phyloP scores from a whole-genome alignment of 345 rosid genomes.

The Heritiera littoralis region DNA sequence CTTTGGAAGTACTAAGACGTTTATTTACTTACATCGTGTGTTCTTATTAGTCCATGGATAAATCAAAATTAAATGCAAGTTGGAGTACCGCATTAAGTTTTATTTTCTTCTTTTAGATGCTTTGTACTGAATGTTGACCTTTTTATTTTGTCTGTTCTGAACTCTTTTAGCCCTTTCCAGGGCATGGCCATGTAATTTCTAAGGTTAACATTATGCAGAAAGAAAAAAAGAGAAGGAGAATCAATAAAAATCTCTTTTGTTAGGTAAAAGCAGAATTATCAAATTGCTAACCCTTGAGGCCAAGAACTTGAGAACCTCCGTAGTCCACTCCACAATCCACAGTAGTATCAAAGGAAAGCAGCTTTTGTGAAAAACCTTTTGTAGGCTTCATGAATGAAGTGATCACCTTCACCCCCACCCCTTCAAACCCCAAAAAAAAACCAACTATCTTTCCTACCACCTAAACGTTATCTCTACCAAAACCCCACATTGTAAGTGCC shows the following conservation, averaged over 20 bases:
- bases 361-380: conserved; percentile 12
- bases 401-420: conserved; percentile 17
- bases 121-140: too few species aligned
- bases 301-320: background rate
- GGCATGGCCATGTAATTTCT: too few species aligned
- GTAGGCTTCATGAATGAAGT: conserved; percentile 9
- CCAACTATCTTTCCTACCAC: background rate
- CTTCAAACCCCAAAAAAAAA: too few species aligned
- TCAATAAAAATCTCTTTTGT: background rate
- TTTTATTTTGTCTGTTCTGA: too few species aligned
- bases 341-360: background rate
- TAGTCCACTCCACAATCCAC: background rate
- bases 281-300: conserved; percentile 23
- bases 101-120: too few species aligned
- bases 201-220: too few species aligned
- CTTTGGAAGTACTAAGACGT: too few species aligned
- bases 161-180: too few species aligned
- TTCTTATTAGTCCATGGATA: too few species aligned
- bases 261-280: conserved; percentile 6
- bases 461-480: conserved; percentile 2
- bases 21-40: too few species aligned
- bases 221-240: background rate
- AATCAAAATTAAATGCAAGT: too few species aligned
- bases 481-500: conserved; percentile 8
- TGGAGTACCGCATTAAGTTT: too few species aligned